Base-by-base conservation (phyloP, 2,329 filamentous ascomycete species). In the Penicillium sp. region DNA sequence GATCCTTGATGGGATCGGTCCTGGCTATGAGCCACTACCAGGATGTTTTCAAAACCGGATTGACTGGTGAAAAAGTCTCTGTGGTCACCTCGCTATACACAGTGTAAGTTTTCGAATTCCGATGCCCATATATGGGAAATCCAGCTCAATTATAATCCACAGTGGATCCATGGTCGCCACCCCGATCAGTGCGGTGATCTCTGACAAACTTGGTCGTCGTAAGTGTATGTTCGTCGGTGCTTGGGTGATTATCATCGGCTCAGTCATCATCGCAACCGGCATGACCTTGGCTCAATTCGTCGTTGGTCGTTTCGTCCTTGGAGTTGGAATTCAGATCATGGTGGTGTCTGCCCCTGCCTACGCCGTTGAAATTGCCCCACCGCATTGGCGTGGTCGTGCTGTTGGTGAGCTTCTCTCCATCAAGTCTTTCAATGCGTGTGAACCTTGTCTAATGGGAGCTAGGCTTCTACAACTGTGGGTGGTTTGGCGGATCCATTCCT, bases 401-500 rank as follows among this genome's bases (percentile, higher is more conserved):
- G 78, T 78, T 21, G 74, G 75, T 76, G 57, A 64, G 65, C 60
- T n/a, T 45, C 16, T 27, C 3, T 42, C 27, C 33, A 37, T 37
- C 7, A n/a, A n/a, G 14, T 14, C 14, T 5, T 6, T 7, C 1
- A 4, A 35, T 16, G 13, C 16, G 5, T 6, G 3, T 35, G 14
- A 7, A 1, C 5, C 13, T 6, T 14, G 2, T 16, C 11, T 35
- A 13, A 35, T 5, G 9, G 33, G 3, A n/a, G 4, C 4, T 26
- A 68, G 68, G 68, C 6, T 69, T 83, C 70, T 83, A 82, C 67
- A 83, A 83, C 71, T 82, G 79, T 54, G 80, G 80, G 53, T 82
- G 79, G 78, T 82, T 81, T 52, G 79, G 79, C 42, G 81, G 81
- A 49, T 74, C 76, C 43, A 82, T 83, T 42, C 79, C 80, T 3